Conservation (phyloP, 306 rosid species). For the Elaeagnus macrophylla region DNA sequence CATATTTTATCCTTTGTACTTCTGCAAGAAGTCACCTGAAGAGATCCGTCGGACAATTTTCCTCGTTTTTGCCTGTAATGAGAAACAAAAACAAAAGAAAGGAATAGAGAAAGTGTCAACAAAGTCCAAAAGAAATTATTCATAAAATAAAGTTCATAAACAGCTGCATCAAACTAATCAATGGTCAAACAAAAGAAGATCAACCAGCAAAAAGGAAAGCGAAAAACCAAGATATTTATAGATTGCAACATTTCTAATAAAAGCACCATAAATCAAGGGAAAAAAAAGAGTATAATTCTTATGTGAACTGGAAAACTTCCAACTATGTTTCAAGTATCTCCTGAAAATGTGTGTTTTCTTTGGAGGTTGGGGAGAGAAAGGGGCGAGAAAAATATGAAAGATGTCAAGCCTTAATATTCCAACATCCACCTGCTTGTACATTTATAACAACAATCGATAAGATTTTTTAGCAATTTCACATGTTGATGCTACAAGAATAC, state of each 20-base stretch:
- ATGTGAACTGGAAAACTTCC: too few relatives aligned
- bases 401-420: too few relatives aligned
- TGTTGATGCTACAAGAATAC: too few relatives aligned
- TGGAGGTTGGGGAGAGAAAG: too few relatives aligned
- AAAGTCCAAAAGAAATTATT: conserved; percentile 11
- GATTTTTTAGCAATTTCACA: too few relatives aligned
- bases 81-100: conserved; percentile 9
- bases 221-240: not conserved
- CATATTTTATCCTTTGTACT: conserved; percentile 26
- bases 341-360: too few relatives aligned
- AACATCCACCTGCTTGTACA: too few relatives aligned
- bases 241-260: not conserved
- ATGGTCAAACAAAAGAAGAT: too few relatives aligned
- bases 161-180: too few relatives aligned
- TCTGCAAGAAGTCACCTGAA: conserved; percentile 32
- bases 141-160: conserved; percentile 5
- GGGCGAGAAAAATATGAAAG: too few relatives aligned
- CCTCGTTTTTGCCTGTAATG: conserved; percentile 46
- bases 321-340: too few relatives aligned
- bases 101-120: not conserved
- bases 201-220: not conserved
- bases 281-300: not conserved
- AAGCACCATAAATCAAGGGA: conserved; percentile 7
- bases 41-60: conserved; percentile 41
- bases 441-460: too few relatives aligned